These are phyloP conservation scores for Atkinsonella hypoxylon DNA, from an alignment of 2,329 filamentous ascomycete species.

Conservation along the genomic window DNA sequence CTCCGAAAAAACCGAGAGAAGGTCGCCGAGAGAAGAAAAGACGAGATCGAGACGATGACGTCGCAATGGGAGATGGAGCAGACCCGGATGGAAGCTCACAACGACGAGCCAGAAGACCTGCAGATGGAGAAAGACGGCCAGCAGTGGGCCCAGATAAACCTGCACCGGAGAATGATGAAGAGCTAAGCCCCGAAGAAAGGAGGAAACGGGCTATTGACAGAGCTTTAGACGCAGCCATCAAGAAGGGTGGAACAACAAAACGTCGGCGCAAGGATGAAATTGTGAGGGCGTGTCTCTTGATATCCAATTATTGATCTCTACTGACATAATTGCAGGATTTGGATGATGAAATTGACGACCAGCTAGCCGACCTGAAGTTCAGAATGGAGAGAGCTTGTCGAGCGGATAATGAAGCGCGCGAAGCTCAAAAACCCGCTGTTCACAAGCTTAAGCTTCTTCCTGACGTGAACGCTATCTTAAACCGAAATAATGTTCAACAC, in stretches of 20 bases:
- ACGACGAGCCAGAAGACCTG: constrained; percentile 35
- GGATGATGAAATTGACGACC: constrained; percentile 79
- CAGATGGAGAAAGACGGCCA: constrained; percentile 34
- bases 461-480: constrained; percentile 77
- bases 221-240: constrained; percentile 79
- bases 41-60: constrained; percentile 37
- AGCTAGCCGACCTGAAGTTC: constrained; percentile 77
- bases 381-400: constrained; percentile 86
- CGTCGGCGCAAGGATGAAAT: constrained; percentile 79
- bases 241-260: constrained; percentile 55
- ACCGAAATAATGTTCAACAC: constrained; percentile 75
- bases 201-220: constrained; percentile 73
- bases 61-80: constrained; percentile 33
- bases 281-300: constrained; percentile 35
- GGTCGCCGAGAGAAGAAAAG: constrained; percentile 58
- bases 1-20: constrained; percentile 62
- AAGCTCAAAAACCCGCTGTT: constrained; percentile 67
- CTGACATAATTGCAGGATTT: constrained; percentile 52
- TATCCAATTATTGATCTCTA: constrained; percentile 11
- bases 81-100: constrained; percentile 31
- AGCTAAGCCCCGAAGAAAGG: constrained; percentile 73
- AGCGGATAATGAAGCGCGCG: constrained; percentile 72
- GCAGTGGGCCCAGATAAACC: constrained; percentile 30
- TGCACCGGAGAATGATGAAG: constrained; percentile 61
- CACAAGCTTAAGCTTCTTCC: constrained; percentile 92